Percentiles rank a stretch among this genome's conserved stretches.
Conservation (phyloP, 169 alveolate species). For the Cryptosporidium sp. region DNA sequence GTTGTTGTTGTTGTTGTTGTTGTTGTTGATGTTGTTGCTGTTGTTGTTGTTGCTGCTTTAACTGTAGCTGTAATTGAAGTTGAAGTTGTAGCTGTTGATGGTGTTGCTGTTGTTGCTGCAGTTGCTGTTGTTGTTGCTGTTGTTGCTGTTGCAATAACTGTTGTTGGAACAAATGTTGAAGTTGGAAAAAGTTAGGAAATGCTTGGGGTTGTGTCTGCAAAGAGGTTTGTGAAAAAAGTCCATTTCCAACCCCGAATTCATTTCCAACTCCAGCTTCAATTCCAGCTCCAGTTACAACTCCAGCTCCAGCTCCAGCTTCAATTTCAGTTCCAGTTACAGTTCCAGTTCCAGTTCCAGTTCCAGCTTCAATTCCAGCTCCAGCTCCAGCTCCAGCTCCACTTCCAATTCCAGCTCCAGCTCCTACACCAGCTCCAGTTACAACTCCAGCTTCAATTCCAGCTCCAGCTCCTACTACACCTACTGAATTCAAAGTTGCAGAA, state of each 20-base stretch:
- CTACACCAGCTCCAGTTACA: not conserved
- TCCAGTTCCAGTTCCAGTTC: not conserved
- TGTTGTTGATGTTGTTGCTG: not conserved
- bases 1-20: not conserved
- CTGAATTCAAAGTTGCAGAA: not conserved
- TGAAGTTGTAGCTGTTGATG: slow-evolving; percentile 3
- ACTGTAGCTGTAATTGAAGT: not conserved
- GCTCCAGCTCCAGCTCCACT: not conserved
- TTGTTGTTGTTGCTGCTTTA: not conserved
- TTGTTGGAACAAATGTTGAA: slow-evolving; percentile 54
- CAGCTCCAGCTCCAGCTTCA: not conserved
- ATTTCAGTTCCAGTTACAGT: not conserved
- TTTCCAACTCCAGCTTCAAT: not conserved
- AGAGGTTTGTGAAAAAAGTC: not conserved
- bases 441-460: not conserved
- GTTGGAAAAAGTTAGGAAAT: slow-evolving; percentile 22
- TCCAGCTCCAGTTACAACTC: not conserved
- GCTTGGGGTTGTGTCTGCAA: slow-evolving; percentile 19
- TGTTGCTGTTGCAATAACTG: slow-evolving; percentile 9
- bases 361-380: not conserved
- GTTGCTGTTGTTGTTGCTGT: slow-evolving; percentile 23
- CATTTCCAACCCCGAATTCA: not conserved
- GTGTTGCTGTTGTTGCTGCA: not conserved
- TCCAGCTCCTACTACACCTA: not conserved
- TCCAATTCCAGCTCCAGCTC: not conserved